Conservation (phyloP, 768 basidiomycete genomes). For the Leccinum uliginosum region DNA sequence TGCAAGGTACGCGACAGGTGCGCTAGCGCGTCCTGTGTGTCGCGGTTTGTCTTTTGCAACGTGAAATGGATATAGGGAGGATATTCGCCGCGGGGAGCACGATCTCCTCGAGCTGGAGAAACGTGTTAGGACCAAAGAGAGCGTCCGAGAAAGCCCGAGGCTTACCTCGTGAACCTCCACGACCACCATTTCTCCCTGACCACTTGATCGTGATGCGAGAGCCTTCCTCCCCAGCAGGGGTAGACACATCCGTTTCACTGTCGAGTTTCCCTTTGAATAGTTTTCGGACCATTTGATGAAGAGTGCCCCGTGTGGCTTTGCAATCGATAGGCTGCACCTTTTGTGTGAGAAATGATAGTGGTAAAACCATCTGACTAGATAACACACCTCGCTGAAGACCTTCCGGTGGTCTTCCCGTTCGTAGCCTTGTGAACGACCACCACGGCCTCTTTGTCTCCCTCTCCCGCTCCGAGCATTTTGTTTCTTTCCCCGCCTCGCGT, state of each 20-base stretch:
- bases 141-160: background rate
- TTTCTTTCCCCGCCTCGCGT: slow-evolving; percentile 35
- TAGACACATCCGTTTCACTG: slow-evolving; percentile 64
- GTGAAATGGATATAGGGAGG: slow-evolving; percentile 95
- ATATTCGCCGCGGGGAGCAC: slow-evolving; percentile 56
- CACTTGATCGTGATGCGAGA: slow-evolving; percentile 78
- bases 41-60: slow-evolving; percentile 94
- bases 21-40: slow-evolving; percentile 90
- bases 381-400: slow-evolving; percentile 77
- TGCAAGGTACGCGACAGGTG: slow-evolving; percentile 77
- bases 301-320: slow-evolving; percentile 74
- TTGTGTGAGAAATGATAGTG: slow-evolving; percentile 10
- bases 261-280: slow-evolving; percentile 83
- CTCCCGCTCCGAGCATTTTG: slow-evolving; percentile 39
- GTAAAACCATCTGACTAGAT: slow-evolving; percentile 13
- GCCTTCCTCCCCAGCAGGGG: slow-evolving; percentile 55
- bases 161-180: slow-evolving; percentile 38
- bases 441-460: slow-evolving; percentile 43
- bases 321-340: slow-evolving; percentile 67
- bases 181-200: slow-evolving; percentile 49
- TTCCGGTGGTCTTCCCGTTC: slow-evolving; percentile 63
- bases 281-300: slow-evolving; percentile 79
- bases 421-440: slow-evolving; percentile 37
- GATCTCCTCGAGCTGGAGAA: slow-evolving; percentile 33
- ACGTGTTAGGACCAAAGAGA: background rate